These are phyloP conservation scores for Phytopythium kandeliae DNA, from an alignment of 352 stramenopile species.

Conservation along the genomic window DNA sequence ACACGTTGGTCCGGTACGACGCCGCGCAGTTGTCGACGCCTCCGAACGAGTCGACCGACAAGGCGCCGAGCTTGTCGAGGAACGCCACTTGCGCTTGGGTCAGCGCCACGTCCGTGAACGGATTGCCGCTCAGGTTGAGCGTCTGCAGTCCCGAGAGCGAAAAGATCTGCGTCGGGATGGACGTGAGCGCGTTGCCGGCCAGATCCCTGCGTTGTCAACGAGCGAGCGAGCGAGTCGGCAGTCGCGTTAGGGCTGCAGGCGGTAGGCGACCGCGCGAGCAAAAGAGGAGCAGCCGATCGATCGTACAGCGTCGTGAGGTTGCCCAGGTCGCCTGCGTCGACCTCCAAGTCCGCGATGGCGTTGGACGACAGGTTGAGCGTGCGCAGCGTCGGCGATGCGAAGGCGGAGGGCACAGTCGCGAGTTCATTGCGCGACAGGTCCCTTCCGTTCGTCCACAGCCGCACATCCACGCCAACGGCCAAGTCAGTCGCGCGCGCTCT, in stretches of 20 bases:
- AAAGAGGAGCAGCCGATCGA: too few species aligned
- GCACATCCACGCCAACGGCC: too few species aligned
- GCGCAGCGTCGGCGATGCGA: conserved; percentile 27
- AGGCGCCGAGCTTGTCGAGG: conserved; percentile 22
- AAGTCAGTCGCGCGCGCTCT: too few species aligned
- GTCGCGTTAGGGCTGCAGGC: too few species aligned
- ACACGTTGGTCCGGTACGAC: conserved; percentile 16
- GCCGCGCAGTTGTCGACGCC: conserved; percentile 16
- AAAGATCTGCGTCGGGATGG: conserved; percentile 38
- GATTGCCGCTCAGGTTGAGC: conserved; percentile 41
- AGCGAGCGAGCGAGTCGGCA: too few species aligned
- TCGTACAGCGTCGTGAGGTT: conserved; percentile 42
- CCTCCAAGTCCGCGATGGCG: conserved; percentile 37
- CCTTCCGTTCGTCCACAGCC: too few species aligned
- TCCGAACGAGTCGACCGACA: conserved; percentile 33
- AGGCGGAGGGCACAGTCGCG: conserved; percentile 32
- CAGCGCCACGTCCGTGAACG: conserved; percentile 35
- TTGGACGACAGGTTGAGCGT: conserved; percentile 57
- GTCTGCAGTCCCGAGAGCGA: conserved; percentile 32
- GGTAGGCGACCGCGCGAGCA: too few species aligned
- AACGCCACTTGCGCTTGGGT: conserved; percentile 37
- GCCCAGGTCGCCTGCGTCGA: conserved; percentile 25
- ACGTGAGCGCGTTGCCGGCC: conserved; percentile 39
- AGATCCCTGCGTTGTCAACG: conserved; percentile 45
- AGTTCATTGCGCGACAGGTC: conserved; percentile 67